Evolutionary conservation across 1,284 basidiomycete species (phyloP).

Genomic region (Inonotus obliquus): DNA sequence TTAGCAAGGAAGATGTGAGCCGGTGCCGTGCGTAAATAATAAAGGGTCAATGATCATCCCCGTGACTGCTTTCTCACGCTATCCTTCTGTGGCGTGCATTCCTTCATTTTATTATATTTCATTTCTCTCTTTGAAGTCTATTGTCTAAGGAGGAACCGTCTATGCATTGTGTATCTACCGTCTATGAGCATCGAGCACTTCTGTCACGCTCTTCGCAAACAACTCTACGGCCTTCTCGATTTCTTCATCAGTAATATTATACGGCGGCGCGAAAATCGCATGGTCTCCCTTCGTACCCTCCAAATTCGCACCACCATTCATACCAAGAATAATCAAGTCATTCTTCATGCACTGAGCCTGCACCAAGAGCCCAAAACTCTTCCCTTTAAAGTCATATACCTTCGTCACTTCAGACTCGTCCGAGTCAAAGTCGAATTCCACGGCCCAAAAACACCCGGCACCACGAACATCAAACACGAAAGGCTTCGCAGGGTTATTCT

Average conservation of each 20-base stretch:
- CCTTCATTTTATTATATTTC: not conserved
- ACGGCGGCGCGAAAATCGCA: slow-evolving; percentile 67
- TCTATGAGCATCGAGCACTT: slow-evolving; percentile 38
- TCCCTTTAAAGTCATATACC: slow-evolving; percentile 44
- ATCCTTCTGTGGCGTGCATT: not conserved
- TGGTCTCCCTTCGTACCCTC: slow-evolving; percentile 71
- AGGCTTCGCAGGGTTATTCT: slow-evolving; percentile 53
- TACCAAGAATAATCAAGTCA: slow-evolving; percentile 64
- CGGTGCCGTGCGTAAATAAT: not conserved
- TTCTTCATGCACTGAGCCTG: slow-evolving; percentile 64
- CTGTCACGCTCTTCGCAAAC: slow-evolving; percentile 59
- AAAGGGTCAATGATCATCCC: slow-evolving; percentile 1
- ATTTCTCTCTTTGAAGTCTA: too few relatives aligned
- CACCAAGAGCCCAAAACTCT: slow-evolving; percentile 54
- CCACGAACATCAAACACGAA: slow-evolving; percentile 75
- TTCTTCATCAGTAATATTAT: slow-evolving; percentile 64
- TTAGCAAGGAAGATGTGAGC: not conserved
- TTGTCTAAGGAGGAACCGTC: not conserved
- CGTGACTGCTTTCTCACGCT: not conserved
- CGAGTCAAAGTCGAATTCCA: slow-evolving; percentile 68
- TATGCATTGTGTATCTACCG: not conserved
- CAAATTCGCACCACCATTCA: slow-evolving; percentile 63
- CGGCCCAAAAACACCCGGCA: slow-evolving; percentile 74
- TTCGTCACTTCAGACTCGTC: slow-evolving; percentile 33
- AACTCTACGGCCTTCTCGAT: slow-evolving; percentile 60